These are phyloP conservation scores for Talaromyces islandicus DNA, from an alignment of 2,329 filamentous ascomycete species.

Conservation along the genomic window DNA sequence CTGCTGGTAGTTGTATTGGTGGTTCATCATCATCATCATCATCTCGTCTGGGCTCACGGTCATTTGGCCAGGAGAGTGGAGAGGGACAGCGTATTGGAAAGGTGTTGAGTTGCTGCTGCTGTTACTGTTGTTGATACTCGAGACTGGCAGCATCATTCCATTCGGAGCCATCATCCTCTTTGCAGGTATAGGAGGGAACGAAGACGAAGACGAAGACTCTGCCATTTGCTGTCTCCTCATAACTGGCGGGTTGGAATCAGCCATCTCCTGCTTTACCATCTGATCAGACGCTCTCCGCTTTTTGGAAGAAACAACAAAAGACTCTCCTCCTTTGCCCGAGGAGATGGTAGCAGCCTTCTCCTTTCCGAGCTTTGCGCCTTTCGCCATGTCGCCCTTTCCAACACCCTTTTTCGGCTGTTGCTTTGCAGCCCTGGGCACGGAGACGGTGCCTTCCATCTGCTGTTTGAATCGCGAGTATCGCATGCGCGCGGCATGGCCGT, in stretches of 20 bases:
- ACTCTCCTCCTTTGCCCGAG: background rate
- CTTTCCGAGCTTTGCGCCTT: background rate
- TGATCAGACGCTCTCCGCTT: background rate
- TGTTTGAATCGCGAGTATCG: conserved; percentile 50
- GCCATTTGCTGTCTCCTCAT: background rate
- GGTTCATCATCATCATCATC: background rate
- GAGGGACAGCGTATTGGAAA: background rate
- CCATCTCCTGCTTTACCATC: background rate
- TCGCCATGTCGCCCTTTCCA: conserved; percentile 12
- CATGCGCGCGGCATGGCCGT: conserved; percentile 54
- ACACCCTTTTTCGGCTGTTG: conserved; percentile 20
- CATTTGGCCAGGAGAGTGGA: background rate
- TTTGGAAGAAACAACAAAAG: background rate
- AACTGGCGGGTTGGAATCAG: background rate
- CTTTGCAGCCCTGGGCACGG: conserved; percentile 13
- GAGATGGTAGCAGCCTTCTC: background rate
- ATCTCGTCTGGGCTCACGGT: background rate
- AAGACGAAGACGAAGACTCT: background rate
- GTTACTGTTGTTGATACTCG: too few species aligned
- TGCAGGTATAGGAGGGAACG: too few species aligned
- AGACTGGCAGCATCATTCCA: background rate
- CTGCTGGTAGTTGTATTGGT: background rate
- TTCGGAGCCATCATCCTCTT: background rate
- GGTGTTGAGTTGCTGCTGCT: background rate
- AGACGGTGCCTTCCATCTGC: conserved; percentile 43